Base-by-base conservation (phyloP, 1,284 basidiomycete species). In the Schizophyllum commune region DNA sequence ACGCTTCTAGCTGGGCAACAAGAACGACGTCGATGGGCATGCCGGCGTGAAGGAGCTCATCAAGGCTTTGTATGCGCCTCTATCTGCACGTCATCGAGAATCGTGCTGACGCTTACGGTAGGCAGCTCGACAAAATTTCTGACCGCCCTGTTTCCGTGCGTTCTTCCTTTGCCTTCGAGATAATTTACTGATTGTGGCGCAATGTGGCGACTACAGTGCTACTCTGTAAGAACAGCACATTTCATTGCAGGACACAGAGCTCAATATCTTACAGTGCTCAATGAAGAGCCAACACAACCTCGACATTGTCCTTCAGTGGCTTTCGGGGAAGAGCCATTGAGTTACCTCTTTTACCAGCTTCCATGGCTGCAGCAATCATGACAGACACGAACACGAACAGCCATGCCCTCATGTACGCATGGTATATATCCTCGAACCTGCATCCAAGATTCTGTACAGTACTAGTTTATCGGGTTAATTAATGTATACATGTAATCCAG, bases 251-350 rank as follows among this genome's bases (percentile, higher is more conserved):
- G 54, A 67, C 65, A 68, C 63, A 60, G 65, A 55, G 66, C 53
- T 62, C 52, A 34, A 27, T 5, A 19, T 52, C 32, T 61, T 1
- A 2, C 65, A 92, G 91, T 92, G 91, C 71, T 94, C 92, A 17
- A 94, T 96, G 89, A 96, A 96, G 75, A 94, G 88, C 66, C 92
- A 94, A 73, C 91, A 96, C 71, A 97, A 97, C 70, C 78, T 98
- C 20, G 88, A 89, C 66, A 89, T 91, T 59, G 83, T 90, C 15
- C 70, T 91, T 19, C 83, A 89, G 70, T 91, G 88, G 88, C 75
- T 91, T 52, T 76, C 86, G 55, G 81, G 78, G 39, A 79, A 82
- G 55, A 81, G 87, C 67, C 88, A 88, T 69, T 89, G 68, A 71
- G 54, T 19, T 52, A 61, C 60, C 52, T 58, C 11, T 53, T n/a